A percentile compares a stretch with the other conserved stretches of the same genome.
Evolutionary conservation across 2,329 filamentous ascomycete species (phyloP).

Genomic region (Fusarium musae): DNA sequence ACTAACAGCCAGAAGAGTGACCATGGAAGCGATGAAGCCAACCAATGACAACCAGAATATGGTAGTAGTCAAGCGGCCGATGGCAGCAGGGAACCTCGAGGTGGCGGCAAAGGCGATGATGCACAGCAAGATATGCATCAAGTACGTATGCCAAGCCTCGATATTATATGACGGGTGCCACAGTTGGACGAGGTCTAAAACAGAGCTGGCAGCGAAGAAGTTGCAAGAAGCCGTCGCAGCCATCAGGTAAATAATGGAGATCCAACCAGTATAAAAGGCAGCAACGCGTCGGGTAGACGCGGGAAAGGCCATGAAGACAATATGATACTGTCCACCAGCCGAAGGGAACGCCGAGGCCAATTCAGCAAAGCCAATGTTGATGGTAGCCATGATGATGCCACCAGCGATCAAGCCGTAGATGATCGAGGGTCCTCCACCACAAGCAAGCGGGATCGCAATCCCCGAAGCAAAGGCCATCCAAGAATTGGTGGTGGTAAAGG

Average conservation of each 20-base stretch:
- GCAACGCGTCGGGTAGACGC: constrained; percentile 36
- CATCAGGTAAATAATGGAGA: constrained; percentile 44
- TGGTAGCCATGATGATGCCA: constrained; percentile 38
- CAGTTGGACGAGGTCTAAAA: constrained; percentile 35
- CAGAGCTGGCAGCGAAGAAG: constrained; percentile 41
- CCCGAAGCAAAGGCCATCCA: constrained; percentile 44
- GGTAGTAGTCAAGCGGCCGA: constrained; percentile 38
- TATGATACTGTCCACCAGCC: constrained; percentile 43
- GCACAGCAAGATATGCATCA: constrained; percentile 40
- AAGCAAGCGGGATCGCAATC: constrained; percentile 38
- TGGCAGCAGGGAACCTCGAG: constrained; percentile 35
- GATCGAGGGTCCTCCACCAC: constrained; percentile 40
- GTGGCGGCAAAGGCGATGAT: constrained; percentile 37
- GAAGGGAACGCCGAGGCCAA: constrained; percentile 42
- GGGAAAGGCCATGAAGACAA: constrained; percentile 43
- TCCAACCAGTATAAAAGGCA: constrained; percentile 42
- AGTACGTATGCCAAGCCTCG: constrained; percentile 41
- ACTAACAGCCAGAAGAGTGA: constrained; percentile 36
- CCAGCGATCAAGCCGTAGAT: constrained; percentile 42
- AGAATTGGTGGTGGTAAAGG: constrained; percentile 43
- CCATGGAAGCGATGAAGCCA: constrained; percentile 41
- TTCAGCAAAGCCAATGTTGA: constrained; percentile 43
- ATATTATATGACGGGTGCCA: constrained; percentile 36
- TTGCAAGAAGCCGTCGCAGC: constrained; percentile 41
- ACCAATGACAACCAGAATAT: constrained; percentile 38